A percentile compares a stretch with the other conserved stretches of the same genome.
Evolutionary conservation across 768 basidiomycete genomes (phyloP).

Genomic region (Sporobolomyces pararoseus): DNA sequence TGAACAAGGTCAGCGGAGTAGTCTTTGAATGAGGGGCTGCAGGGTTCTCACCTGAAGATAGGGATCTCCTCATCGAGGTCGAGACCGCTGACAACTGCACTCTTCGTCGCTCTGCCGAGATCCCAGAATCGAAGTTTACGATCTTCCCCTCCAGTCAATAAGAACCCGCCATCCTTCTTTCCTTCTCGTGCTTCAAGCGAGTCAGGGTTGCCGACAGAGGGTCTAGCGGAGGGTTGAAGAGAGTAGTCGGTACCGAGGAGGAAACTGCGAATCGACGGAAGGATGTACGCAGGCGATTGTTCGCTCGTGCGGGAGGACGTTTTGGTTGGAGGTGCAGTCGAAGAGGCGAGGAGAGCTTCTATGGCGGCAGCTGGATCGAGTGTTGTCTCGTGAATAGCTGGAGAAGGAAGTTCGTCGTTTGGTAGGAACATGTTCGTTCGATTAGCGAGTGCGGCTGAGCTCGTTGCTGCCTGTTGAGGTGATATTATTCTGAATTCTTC

Average conservation of each 20-base stretch:
- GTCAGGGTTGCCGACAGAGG: neutral
- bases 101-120: constrained; percentile 65
- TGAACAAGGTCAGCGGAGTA: neutral
- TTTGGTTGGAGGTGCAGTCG: neutral
- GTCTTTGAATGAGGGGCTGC: neutral
- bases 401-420: constrained; percentile 2
- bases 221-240: constrained; percentile 11
- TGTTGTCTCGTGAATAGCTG: constrained; percentile 23
- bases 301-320: no score
- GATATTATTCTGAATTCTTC: constrained; percentile 66
- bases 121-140: constrained; percentile 85
- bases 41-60: constrained; percentile 59
- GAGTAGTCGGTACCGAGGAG: constrained; percentile 43
- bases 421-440: constrained; percentile 24
- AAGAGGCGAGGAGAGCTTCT: constrained; percentile 39
- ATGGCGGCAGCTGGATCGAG: constrained; percentile 41
- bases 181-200: neutral
- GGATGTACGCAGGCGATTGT: neutral
- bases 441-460: constrained; percentile 12
- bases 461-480: constrained; percentile 8
- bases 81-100: constrained; percentile 71
- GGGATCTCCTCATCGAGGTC: constrained; percentile 73
- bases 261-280: constrained; percentile 22
- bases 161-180: constrained; percentile 52
- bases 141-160: constrained; percentile 88